These are phyloP conservation scores for Suhomyces xylopsoci DNA, from an alignment of 805 yeast genomes.

Conservation along the genomic window DNA sequence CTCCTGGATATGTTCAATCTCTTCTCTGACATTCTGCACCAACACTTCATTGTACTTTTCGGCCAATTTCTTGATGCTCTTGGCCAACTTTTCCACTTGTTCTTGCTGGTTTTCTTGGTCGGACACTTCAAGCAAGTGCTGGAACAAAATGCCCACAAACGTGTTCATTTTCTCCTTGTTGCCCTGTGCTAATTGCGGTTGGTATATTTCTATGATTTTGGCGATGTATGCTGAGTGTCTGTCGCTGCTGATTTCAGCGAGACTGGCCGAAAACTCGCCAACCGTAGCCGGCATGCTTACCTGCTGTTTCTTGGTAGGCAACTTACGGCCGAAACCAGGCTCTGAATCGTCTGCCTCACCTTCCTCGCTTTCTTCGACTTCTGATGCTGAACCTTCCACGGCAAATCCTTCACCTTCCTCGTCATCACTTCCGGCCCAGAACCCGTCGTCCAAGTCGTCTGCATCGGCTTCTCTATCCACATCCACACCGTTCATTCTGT, in stretches of 20 bases:
- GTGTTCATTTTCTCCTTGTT: conserved; percentile 70
- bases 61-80: conserved; percentile 54
- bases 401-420: conserved; percentile 44
- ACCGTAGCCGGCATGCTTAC: conserved; percentile 31
- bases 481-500: conserved; percentile 70
- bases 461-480: conserved; percentile 53
- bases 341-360: conserved; percentile 22
- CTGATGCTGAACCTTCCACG: conserved; percentile 29
- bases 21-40: conserved; percentile 58
- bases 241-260: conserved; percentile 30
- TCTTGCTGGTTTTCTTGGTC: conserved; percentile 24
- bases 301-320: conserved; percentile 3
- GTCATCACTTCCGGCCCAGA: conserved; percentile 57
- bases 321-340: conserved; percentile 12
- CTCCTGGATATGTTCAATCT: conserved; percentile 53
- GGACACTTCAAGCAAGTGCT: conserved; percentile 54
- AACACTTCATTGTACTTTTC: conserved; percentile 63
- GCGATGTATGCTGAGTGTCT: conserved; percentile 50
- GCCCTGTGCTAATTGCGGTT: conserved; percentile 77
- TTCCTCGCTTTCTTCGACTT: conserved; percentile 37
- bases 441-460: conserved; percentile 65
- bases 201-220: conserved; percentile 56
- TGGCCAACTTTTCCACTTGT: conserved; percentile 41
- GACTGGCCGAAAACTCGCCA: conserved; percentile 27
- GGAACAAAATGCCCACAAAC: conserved; percentile 61